Evolutionary conservation across 805 yeast species (phyloP).

Genomic region (Candida orba): DNA sequence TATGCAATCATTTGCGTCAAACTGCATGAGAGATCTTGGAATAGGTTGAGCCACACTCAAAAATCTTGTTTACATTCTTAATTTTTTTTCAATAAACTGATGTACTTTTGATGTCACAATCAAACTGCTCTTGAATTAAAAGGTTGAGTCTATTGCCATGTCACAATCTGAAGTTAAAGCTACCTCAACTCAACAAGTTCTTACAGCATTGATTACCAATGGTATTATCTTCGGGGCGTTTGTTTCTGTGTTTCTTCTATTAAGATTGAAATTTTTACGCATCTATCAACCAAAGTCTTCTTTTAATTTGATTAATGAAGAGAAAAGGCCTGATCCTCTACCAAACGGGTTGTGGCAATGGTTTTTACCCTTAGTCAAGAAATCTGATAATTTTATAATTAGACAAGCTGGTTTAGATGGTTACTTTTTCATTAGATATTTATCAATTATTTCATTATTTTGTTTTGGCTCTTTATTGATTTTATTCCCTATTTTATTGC

Average conservation of each 20-base stretch:
- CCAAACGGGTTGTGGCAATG: constrained; percentile 65
- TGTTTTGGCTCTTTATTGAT: constrained; percentile 49
- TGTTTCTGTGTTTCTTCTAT: constrained; percentile 50
- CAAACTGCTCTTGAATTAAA: no score
- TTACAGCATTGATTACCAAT: constrained; percentile 65
- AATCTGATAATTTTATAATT: constrained; percentile 68
- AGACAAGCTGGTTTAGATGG: constrained; percentile 94
- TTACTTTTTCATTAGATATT: constrained; percentile 77
- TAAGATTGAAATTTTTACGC: constrained; percentile 59
- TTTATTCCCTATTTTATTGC: constrained; percentile 65
- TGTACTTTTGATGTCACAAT: no score
- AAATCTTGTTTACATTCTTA: no score
- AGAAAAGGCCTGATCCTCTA: constrained; percentile 65
- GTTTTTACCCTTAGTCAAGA: constrained; percentile 55
- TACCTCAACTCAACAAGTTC: constrained; percentile 67
- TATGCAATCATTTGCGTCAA: no score
- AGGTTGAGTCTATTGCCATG: no score
- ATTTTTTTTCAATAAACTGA: no score
- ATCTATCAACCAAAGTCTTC: constrained; percentile 81
- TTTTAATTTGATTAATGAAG: constrained; percentile 49
- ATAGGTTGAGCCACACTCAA: no score
- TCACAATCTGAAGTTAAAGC: neutral
- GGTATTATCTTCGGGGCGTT: constrained; percentile 59
- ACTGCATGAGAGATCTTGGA: no score
- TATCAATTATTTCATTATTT: constrained; percentile 46